Conservation (phyloP, 805 yeast species). For the Starmerella stigmatis region DNA sequence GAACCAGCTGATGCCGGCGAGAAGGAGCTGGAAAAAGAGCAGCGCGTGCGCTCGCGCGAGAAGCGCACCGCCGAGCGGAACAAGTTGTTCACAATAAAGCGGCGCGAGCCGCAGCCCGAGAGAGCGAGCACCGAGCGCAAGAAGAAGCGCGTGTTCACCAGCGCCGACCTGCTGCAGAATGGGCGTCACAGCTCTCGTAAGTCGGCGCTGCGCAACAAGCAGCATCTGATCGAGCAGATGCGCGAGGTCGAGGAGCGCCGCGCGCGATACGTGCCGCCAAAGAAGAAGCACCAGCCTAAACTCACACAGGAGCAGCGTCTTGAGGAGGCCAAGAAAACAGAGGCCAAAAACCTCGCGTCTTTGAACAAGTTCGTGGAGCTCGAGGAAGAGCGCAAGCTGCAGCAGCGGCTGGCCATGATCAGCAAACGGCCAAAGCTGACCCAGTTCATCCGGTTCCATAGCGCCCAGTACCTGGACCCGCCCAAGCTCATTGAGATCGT, state of each 20-base stretch:
- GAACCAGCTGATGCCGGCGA: conserved; percentile 60
- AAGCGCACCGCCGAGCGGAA: conserved; percentile 27
- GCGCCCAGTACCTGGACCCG: conserved; percentile 8
- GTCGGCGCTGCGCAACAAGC: conserved; percentile 65
- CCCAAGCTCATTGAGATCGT: conserved; percentile 11
- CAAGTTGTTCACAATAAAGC: conserved; percentile 31
- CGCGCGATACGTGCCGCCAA: conserved; percentile 32
- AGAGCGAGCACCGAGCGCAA: conserved; percentile 12
- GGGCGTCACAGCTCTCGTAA: conserved; percentile 61
- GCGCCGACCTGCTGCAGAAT: conserved; percentile 37
- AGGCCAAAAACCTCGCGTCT: conserved; percentile 60
- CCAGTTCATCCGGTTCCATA: conserved; percentile 42
- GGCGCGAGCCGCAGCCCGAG: conserved; percentile 27
- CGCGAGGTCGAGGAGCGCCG: conserved; percentile 56
- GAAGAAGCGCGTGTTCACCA: conserved; percentile 17
- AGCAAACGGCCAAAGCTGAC: conserved; percentile 53
- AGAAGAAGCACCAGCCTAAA: conserved; percentile 23
- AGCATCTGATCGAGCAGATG: conserved; percentile 63
- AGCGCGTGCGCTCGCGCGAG: conserved; percentile 27
- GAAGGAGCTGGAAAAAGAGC: conserved; percentile 42
- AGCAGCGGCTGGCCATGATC: conserved; percentile 60
- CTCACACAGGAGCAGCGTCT: conserved; percentile 62
- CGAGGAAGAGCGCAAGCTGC: conserved; percentile 68
- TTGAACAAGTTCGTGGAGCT: conserved; percentile 71
- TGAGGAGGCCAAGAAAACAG: conserved; percentile 82